Percentiles rank a stretch among this genome's conserved stretches.
Evolutionary conservation across 2,329 filamentous ascomycete species (phyloP).

Genomic region (Coniochaeta sp.): DNA sequence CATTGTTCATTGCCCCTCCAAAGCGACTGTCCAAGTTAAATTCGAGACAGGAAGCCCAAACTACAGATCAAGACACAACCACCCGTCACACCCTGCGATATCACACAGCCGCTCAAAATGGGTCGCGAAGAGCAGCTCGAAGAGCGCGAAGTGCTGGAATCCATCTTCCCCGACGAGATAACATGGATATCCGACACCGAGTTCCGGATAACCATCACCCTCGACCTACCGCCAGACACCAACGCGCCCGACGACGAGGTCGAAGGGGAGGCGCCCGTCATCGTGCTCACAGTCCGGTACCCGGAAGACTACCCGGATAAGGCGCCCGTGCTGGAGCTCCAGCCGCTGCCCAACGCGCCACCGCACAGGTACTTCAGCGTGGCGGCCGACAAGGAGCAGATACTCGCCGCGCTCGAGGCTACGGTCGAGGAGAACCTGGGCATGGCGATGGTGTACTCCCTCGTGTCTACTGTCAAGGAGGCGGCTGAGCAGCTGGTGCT

Average conservation of each 20-base stretch:
- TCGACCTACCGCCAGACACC: slow-evolving; percentile 56
- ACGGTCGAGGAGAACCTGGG: slow-evolving; percentile 88
- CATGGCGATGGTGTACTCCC: slow-evolving; percentile 95
- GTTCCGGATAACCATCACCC: slow-evolving; percentile 77
- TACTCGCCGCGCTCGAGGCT: slow-evolving; percentile 64
- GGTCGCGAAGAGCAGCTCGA: slow-evolving; percentile 84
- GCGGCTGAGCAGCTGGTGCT: slow-evolving; percentile 77
- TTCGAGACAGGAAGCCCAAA: background rate
- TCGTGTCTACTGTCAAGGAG: slow-evolving; percentile 84
- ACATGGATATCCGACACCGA: slow-evolving; percentile 88
- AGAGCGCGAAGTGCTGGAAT: slow-evolving; percentile 95
- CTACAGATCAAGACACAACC: background rate
- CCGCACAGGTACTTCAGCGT: slow-evolving; percentile 70
- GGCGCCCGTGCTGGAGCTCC: slow-evolving; percentile 74
- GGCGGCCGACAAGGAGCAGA: slow-evolving; percentile 65
- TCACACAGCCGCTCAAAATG: slow-evolving; percentile 32
- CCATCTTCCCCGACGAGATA: slow-evolving; percentile 97
- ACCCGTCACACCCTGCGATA: background rate
- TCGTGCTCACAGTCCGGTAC: slow-evolving; percentile 81
- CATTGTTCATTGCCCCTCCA: background rate
- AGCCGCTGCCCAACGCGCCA: slow-evolving; percentile 61
- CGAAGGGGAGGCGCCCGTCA: slow-evolving; percentile 56
- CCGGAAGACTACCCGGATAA: slow-evolving; percentile 87
- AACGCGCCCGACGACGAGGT: slow-evolving; percentile 21
- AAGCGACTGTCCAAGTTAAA: background rate